Conservation (phyloP, 768 basidiomycete species). For the Amanita pallidorosea region DNA sequence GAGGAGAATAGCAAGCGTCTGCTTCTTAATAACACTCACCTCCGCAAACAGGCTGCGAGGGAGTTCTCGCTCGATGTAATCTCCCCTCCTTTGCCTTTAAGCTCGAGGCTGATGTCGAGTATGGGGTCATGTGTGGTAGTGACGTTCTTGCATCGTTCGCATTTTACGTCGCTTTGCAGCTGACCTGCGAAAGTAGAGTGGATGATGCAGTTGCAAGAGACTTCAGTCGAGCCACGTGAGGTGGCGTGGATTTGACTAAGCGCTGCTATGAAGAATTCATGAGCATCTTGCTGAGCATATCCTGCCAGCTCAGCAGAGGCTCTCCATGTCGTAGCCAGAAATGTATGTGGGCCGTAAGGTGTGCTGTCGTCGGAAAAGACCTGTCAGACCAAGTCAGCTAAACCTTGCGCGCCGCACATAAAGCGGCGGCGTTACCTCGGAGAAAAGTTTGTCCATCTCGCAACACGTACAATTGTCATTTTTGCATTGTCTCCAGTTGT, state of each 20-base stretch:
- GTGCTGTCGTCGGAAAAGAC: slow-evolving; percentile 44
- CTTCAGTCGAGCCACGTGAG: slow-evolving; percentile 62
- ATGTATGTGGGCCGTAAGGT: slow-evolving; percentile 73
- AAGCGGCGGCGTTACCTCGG: slow-evolving; percentile 37
- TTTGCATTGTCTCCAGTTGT: slow-evolving; percentile 66
- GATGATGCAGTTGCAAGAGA: slow-evolving; percentile 83
- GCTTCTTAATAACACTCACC: slow-evolving; percentile 29
- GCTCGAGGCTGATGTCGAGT: slow-evolving; percentile 82
- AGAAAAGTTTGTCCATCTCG: slow-evolving; percentile 84
- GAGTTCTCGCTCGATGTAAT: slow-evolving; percentile 43
- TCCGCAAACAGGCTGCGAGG: slow-evolving; percentile 62
- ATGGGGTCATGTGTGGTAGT: slow-evolving; percentile 82
- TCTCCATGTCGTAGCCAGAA: slow-evolving; percentile 80
- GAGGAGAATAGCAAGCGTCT: neutral
- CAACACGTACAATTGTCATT: slow-evolving; percentile 74
- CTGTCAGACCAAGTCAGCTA: slow-evolving; percentile 16
- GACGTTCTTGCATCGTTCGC: slow-evolving; percentile 71
- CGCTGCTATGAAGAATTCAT: slow-evolving; percentile 76
- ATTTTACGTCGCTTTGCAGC: slow-evolving; percentile 82
- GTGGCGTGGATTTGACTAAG: slow-evolving; percentile 83
- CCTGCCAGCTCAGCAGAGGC: slow-evolving; percentile 75
- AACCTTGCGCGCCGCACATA: neutral
- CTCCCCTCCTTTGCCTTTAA: slow-evolving; percentile 33
- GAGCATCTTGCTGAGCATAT: slow-evolving; percentile 91
- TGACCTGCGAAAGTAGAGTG: slow-evolving; percentile 85